A percentile compares a stretch with the other conserved stretches of the same genome.
These are phyloP conservation scores for Aspergillus puulaauensis DNA, from an alignment of 2,329 filamentous ascomycete genomes.

Conservation along the genomic window DNA sequence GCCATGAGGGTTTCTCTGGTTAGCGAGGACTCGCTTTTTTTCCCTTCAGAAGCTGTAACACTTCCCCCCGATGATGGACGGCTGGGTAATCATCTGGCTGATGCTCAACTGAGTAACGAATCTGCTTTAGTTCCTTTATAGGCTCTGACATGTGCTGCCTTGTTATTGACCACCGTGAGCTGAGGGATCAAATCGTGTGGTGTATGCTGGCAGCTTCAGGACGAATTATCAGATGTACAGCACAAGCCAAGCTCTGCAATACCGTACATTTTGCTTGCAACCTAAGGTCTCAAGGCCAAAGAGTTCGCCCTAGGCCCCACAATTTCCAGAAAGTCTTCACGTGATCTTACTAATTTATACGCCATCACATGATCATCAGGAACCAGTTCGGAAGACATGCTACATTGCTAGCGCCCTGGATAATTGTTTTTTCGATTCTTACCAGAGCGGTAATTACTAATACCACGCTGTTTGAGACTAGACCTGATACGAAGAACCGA, in stretches of 20 bases:
- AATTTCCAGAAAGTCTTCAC: neutral
- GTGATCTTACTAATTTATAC: neutral
- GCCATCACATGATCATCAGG: conserved; percentile 5
- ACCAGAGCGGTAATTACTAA: neutral
- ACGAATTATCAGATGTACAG: neutral
- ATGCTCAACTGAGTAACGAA: neutral
- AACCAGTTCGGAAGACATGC: neutral
- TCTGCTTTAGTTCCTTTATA: neutral
- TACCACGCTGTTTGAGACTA: conserved; percentile 2
- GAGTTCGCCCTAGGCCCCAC: neutral
- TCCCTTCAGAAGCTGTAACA: conserved; percentile 7
- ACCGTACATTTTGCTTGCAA: neutral
- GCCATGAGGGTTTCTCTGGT: conserved; percentile 25
- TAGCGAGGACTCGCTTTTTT: conserved; percentile 1
- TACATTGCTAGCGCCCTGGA: neutral
- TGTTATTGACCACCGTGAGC: neutral
- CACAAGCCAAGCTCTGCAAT: no score
- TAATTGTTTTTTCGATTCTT: neutral
- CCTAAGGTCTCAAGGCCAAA: conserved; percentile 4
- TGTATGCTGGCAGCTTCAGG: neutral
- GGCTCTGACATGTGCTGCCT: neutral
- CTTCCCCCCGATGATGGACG: conserved; percentile 11
- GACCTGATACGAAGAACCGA: neutral
- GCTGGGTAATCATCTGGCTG: conserved; percentile 8
- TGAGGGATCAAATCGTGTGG: neutral